Evolutionary conservation across 1,139 yeast species (phyloP).

Genomic region (Kurtzmaniella quercitrusa): DNA sequence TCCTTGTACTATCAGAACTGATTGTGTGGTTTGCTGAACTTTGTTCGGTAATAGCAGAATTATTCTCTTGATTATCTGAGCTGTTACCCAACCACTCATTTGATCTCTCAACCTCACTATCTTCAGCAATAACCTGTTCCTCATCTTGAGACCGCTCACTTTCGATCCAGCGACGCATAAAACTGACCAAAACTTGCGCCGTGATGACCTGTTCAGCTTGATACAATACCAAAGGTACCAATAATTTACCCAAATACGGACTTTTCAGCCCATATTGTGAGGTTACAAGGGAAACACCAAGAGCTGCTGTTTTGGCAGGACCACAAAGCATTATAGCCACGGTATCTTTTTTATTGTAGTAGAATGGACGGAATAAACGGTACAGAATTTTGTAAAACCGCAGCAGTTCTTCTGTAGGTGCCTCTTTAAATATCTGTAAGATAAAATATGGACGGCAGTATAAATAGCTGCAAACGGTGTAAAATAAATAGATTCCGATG

Average conservation of each 20-base stretch:
- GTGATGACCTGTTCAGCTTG: constrained; percentile 83
- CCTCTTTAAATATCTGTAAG: constrained; percentile 34
- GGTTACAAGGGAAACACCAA: constrained; percentile 77
- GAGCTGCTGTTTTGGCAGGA: constrained; percentile 89
- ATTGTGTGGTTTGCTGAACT: background rate
- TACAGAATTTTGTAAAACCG: constrained; percentile 36
- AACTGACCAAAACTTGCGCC: constrained; percentile 65
- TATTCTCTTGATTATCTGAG: background rate
- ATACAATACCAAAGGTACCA: constrained; percentile 79
- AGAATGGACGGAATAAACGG: constrained; percentile 56
- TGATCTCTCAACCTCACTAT: background rate
- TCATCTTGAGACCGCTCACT: constrained; percentile 17
- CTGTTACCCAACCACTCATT: background rate
- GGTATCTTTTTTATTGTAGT: constrained; percentile 66
- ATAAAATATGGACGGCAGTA: constrained; percentile 62
- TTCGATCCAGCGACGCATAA: constrained; percentile 65
- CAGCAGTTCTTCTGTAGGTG: constrained; percentile 45
- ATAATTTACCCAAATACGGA: constrained; percentile 60
- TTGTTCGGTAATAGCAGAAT: background rate
- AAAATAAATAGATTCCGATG: constrained; percentile 70
- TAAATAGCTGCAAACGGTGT: constrained; percentile 57
- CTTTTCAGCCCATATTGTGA: constrained; percentile 72
- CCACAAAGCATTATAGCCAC: constrained; percentile 83
- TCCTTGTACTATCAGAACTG: too few species aligned
- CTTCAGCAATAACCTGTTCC: constrained; percentile 2